These are phyloP conservation scores for Eragrostis nindensis DNA, from an alignment of 176 grass and related monocot species.

Conservation along the genomic window DNA sequence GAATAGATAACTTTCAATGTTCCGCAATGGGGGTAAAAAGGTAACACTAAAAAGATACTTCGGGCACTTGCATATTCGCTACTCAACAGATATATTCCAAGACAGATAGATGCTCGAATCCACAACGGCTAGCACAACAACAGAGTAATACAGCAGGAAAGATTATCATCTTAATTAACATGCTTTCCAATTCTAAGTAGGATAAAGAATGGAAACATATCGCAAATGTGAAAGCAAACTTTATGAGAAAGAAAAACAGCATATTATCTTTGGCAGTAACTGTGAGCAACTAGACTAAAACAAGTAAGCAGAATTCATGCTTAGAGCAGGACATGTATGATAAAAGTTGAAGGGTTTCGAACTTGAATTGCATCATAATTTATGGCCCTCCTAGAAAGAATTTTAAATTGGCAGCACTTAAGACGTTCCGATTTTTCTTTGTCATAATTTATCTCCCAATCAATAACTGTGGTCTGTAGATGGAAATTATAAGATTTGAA, in stretches of 20 bases:
- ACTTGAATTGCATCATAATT: background rate
- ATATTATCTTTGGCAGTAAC: background rate
- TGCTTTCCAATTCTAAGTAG: conserved; percentile 9
- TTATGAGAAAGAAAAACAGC: background rate
- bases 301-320: conserved; percentile 1
- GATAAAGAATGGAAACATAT: background rate
- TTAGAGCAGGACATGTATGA: background rate
- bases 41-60: background rate
- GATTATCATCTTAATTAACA: background rate
- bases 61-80: background rate
- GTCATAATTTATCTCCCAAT: background rate
- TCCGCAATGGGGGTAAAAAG: background rate
- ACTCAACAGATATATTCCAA: conserved; percentile 25
- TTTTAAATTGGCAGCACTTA: background rate
- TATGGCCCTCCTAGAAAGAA: background rate
- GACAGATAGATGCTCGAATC: conserved; percentile 39
- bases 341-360: background rate
- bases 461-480: background rate
- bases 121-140: background rate
- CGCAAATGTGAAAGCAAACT: background rate
- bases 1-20: background rate
- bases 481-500: conserved; percentile 5
- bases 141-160: background rate
- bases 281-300: background rate
- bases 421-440: no score